Conservation (phyloP, 83 land plant genomes). For the Larix sibirica region DNA sequence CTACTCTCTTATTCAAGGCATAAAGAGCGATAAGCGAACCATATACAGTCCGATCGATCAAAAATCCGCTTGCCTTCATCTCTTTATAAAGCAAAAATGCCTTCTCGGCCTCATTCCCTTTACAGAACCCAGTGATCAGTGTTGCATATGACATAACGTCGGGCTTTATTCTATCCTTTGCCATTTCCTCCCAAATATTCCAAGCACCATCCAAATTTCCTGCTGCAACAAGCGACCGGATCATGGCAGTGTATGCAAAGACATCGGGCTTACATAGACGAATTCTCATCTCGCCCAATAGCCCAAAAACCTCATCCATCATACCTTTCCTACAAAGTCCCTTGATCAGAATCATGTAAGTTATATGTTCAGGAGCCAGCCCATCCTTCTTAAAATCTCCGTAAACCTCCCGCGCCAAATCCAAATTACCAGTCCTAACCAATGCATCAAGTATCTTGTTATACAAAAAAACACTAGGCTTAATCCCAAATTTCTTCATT, state of each 20-base stretch:
- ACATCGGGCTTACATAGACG: slow-evolving; percentile 62
- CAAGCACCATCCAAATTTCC: slow-evolving; percentile 64
- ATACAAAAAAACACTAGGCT: slow-evolving; percentile 54
- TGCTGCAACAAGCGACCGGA: slow-evolving; percentile 38
- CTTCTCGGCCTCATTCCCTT: slow-evolving; percentile 30
- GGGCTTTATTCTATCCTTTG: slow-evolving; percentile 38
- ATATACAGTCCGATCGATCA: slow-evolving; percentile 65
- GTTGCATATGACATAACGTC: slow-evolving; percentile 68
- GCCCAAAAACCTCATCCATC: slow-evolving; percentile 38
- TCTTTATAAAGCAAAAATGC: slow-evolving; percentile 44
- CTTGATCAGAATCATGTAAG: slow-evolving; percentile 61
- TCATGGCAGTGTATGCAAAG: slow-evolving; percentile 74
- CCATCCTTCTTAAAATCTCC: slow-evolving; percentile 52
- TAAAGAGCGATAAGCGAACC: slow-evolving; percentile 47
- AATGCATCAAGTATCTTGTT: slow-evolving; percentile 64
- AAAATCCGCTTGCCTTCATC: slow-evolving; percentile 45
- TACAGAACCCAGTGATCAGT: slow-evolving; percentile 45
- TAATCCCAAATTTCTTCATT: slow-evolving; percentile 60
- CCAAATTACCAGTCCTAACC: slow-evolving; percentile 45
- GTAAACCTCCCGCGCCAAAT: slow-evolving; percentile 56
- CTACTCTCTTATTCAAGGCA: slow-evolving; percentile 46
- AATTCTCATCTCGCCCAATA: slow-evolving; percentile 46
- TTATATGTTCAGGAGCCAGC: slow-evolving; percentile 53
- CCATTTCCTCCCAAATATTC: slow-evolving; percentile 70
- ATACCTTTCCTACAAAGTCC: slow-evolving; percentile 58